A percentile compares a stretch with the other conserved stretches of the same genome.
These are phyloP conservation scores for Paramecium bursaria DNA, from an alignment of 73 alveolate species.

Conservation along the genomic window DNA sequence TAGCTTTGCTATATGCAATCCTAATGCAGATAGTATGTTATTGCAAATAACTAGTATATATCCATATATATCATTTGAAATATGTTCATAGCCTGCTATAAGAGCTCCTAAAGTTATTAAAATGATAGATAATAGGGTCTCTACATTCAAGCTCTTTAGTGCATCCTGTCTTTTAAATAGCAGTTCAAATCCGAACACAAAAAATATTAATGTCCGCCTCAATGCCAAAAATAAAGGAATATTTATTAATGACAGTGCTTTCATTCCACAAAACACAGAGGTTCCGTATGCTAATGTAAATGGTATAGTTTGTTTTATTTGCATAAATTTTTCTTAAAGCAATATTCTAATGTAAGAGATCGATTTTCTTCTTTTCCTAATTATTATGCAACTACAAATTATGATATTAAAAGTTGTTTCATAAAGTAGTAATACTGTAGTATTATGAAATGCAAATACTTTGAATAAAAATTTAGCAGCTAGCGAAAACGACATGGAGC, in stretches of 20 bases:
- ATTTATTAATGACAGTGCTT: conserved; percentile 7
- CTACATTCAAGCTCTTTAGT: not conserved
- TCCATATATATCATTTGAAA: conserved; percentile 24
- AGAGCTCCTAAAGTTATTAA: conserved; percentile 56
- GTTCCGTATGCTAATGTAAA: conserved; percentile 31
- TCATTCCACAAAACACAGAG: conserved; percentile 27
- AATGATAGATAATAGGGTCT: not conserved
- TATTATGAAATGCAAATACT: conserved; percentile 26
- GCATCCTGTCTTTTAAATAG: not conserved
- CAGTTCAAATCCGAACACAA: conserved; percentile 7
- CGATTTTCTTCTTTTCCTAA: conserved; percentile 5
- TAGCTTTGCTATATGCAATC: not conserved
- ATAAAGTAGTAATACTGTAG: conserved; percentile 33
- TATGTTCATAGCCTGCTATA: conserved; percentile 35
- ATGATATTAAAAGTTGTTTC: conserved; percentile 41
- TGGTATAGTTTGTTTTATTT: conserved; percentile 35
- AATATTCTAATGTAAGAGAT: not conserved
- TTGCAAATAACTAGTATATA: conserved; percentile 1
- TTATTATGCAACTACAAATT: not conserved
- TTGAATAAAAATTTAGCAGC: not conserved
- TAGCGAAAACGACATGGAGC: not conserved
- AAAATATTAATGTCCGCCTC: conserved; percentile 27
- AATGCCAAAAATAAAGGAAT: conserved; percentile 36
- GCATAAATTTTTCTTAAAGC: not conserved
- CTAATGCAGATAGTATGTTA: conserved; percentile 21